Base-by-base conservation (phyloP, 805 yeast species). In the Saturnispora besseyi region DNA sequence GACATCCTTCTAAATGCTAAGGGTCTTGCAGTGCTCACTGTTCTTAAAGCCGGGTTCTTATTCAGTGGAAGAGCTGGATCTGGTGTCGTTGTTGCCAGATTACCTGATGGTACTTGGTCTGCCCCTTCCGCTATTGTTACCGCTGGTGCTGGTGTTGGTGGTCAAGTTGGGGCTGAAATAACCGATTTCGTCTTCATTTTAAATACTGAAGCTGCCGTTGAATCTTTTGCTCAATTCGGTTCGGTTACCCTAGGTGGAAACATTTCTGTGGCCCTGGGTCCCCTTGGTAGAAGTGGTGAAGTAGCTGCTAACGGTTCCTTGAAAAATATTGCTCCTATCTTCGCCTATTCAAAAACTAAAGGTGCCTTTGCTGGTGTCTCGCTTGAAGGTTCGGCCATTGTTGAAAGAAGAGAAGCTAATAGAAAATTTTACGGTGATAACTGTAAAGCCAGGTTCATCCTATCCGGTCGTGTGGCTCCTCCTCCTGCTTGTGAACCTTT, bases 121-220 rank as follows among this genome's bases (percentile, higher is more conserved):
- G 95, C 97, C 3, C 99, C 99, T 1, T 83, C 95, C 2, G 99
- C 97, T 9, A 84, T 93, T 56, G 83, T 81, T 48, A 87, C 97
- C 22, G 98, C 96, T 3, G 99, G 98, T 59, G 98, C 97, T 4
- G 98, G 99, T 61, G 97, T 93, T 6, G 99, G 99, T 52, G 99
- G 99, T 41, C 95, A 89, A 71, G 79, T 93, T 56, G 99, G 99
- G 40, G 90, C 96, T 8, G 99, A 91, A 65, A 72, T 91, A 60
- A 91, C 99, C 1, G 98, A 91, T 70, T 91, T 91, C 62, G 96
- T 91, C 29, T 91, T 91, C 64, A 90, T 93, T 53, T 75, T 91
- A 56, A 91, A 93, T 70, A 79, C 86, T 12, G 75, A 78, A 46
- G 79, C 89, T 2, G 98, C 99, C 2, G 99, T 91, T 44, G 87